These are phyloP conservation scores for Termitomyces titanicus DNA, from an alignment of 768 basidiomycete species.

Conservation along the genomic window DNA sequence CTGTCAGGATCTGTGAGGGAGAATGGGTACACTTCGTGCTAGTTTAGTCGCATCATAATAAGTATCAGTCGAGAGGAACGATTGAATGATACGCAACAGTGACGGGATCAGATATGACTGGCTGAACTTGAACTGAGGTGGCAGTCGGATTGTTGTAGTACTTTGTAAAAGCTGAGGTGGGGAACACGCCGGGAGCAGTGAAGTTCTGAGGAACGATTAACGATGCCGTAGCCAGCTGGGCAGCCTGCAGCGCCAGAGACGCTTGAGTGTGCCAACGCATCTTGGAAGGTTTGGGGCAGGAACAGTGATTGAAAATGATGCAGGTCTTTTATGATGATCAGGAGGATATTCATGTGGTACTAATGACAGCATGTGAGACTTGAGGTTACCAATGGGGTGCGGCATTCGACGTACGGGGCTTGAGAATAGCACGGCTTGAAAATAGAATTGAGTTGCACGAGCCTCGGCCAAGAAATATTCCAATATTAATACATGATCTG, in stretches of 20 bases:
- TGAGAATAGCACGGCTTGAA: neutral
- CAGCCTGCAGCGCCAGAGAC: constrained; percentile 1
- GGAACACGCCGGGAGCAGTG: constrained; percentile 60
- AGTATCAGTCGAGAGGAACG: neutral
- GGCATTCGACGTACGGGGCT: neutral
- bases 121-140: constrained; percentile 70
- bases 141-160: constrained; percentile 76
- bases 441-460: too few relatives aligned
- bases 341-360: neutral
- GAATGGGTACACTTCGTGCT: constrained; percentile 59
- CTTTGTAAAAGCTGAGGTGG: constrained; percentile 56
- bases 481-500: too few relatives aligned
- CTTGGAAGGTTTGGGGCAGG: neutral
- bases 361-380: neutral
- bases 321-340: neutral
- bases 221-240: constrained; percentile 8
- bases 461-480: too few relatives aligned
- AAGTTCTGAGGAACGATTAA: constrained; percentile 40
- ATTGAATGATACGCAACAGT: constrained; percentile 34
- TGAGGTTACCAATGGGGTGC: neutral
- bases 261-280: constrained; percentile 3
- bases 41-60: constrained; percentile 1
- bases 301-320: neutral
- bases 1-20: constrained; percentile 59
- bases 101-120: constrained; percentile 72